phyloP scores from a whole-genome alignment of 306 rosid species.

The Abrus pulchellus region DNA sequence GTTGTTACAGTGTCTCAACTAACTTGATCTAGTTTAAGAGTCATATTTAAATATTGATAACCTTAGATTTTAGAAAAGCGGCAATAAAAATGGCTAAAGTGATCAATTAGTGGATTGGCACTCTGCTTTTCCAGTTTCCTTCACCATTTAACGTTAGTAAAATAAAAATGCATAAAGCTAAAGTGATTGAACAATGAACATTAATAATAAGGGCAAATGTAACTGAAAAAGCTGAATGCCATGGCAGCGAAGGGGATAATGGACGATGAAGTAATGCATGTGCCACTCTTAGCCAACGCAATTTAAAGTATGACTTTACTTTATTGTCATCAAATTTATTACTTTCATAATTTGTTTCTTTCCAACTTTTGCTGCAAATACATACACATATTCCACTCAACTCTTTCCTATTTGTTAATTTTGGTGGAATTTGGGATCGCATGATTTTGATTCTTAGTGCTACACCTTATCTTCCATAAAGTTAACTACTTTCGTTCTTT shows the following conservation, averaged over 20 bases:
- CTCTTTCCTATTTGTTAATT: background rate
- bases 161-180: constrained; percentile 6
- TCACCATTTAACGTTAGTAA: background rate
- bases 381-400: constrained; percentile 48
- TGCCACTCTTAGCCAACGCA: constrained; percentile 26
- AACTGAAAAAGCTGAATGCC: constrained; percentile 3
- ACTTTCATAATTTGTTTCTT: constrained; percentile 17
- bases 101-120: background rate
- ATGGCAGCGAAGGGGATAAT: constrained; percentile 11
- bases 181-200: constrained; percentile 15
- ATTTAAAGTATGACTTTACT: constrained; percentile 17
- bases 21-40: no score
- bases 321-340: background rate
- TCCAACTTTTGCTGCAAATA: constrained; percentile 40
- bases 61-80: no score
- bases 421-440: constrained; percentile 36
- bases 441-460: constrained; percentile 29
- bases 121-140: background rate
- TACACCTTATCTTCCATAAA: background rate
- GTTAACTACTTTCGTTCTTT: background rate
- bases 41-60: no score
- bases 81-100: background rate
- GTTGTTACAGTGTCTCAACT: no score
- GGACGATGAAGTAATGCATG: background rate
- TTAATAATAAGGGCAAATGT: background rate